These are phyloP conservation scores for Monotropa hypopitys DNA, from an alignment of 179 eudicot species.

Conservation along the genomic window DNA sequence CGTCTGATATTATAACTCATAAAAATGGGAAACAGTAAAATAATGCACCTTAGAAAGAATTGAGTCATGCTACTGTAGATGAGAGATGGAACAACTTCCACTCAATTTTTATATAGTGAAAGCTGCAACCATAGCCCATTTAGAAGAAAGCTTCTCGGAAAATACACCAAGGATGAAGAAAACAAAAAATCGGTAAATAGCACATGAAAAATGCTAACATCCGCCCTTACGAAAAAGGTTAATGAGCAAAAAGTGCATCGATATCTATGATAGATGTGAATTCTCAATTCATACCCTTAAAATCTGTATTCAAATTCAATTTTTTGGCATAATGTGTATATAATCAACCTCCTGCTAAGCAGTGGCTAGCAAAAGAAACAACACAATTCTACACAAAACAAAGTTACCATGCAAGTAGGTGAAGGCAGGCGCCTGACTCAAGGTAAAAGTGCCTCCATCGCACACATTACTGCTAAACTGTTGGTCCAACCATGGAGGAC, in stretches of 20 bases:
- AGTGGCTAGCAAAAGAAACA: not conserved
- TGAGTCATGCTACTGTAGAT: not conserved
- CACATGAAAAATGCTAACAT: not conserved
- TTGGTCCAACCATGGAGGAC: conserved; percentile 52
- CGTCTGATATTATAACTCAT: not conserved
- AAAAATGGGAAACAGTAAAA: not conserved
- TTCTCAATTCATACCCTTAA: not conserved
- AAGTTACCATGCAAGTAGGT: conserved; percentile 56
- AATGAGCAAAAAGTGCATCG: not conserved
- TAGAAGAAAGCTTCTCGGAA: not conserved
- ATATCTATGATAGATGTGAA: not conserved
- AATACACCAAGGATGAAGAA: not conserved
- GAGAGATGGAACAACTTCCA: not conserved
- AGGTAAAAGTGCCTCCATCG: conserved; percentile 29
- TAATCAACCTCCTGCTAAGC: not conserved
- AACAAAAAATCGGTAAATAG: not conserved
- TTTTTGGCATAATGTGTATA: not conserved
- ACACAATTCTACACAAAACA: not conserved
- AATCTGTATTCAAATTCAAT: not conserved
- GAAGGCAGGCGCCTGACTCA: conserved; percentile 46
- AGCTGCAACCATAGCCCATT: not conserved
- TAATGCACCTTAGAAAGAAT: not conserved
- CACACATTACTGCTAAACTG: conserved; percentile 32
- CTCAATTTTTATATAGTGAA: not conserved
- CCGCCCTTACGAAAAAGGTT: not conserved